Base-by-base conservation (phyloP, 441 rosid genomes). In the Manihot esculenta region DNA sequence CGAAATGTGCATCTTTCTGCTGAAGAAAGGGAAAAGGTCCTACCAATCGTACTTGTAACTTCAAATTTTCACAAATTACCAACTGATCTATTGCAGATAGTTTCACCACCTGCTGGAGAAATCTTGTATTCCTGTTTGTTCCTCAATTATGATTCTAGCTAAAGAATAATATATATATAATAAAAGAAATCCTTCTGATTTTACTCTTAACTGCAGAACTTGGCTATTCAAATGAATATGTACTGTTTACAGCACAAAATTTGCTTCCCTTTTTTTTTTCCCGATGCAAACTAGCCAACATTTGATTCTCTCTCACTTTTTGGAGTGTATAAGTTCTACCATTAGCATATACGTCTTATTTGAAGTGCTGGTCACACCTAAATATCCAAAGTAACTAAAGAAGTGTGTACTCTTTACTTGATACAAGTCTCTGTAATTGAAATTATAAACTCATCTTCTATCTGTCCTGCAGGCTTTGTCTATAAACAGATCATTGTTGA, bases 1-100 rank as follows among this genome's bases (percentile, higher is more conserved):
- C 87, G 99, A 48, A 94, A 94, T 71, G 97, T 92, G 64, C 86
- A 61, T 74, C 95, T 90, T 53, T 83, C 92, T 21, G 77, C 79
- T 57, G 89, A 83, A 78, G 95, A 91, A 12, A 86, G 91, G 70
- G 58, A 83, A 78, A 87, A 81, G 90, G 98, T 89, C 18, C 11
- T 68, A 68, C 23, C 38, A 8, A 14, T 57, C 18, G 54, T 70
- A 38, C 49, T 20, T 33, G 27, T 33, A 58, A 13, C 65, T 30
- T 60, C 62, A 5, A 48, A 23, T 30, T 24, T 66, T 33, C 50
- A 4, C 26, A 26, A 26, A 11, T 68, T 15, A 17, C 21, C 20
- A 35, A 17, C 15, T 38, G 21, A n/a, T 11, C n/a, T 27, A 11
- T 17, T 58, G 21, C 35, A 30, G 42, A 14, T 23, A n/a, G 55